A percentile compares a stretch with the other conserved stretches of the same genome.
Conservation (phyloP, 371 early-diverging fungal species). For the Rhizomucor pusillus region DNA sequence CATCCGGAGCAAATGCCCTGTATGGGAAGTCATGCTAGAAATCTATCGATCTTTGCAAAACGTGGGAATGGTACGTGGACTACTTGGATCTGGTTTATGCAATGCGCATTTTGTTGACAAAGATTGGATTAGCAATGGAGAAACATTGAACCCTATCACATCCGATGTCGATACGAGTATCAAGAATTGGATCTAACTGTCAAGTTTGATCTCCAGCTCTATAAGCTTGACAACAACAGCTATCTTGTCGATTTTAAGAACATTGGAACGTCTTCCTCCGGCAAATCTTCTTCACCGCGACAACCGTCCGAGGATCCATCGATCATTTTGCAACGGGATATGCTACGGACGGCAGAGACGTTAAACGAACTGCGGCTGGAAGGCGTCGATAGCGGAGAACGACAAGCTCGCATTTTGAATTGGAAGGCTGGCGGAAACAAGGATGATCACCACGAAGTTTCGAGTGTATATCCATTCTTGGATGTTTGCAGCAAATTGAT, state of each 20-base stretch:
- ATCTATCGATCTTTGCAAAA: conserved; percentile 90
- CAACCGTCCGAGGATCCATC: not conserved
- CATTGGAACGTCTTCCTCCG: conserved; percentile 39
- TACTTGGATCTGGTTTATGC: not conserved
- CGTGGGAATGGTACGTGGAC: conserved; percentile 68
- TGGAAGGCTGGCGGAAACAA: not conserved
- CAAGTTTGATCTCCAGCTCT: conserved; percentile 94
- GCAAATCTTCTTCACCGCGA: not conserved
- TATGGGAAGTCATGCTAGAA: conserved; percentile 96
- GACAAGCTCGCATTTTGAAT: not conserved
- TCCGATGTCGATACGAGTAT: conserved; percentile 71
- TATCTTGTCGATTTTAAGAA: conserved; percentile 95
- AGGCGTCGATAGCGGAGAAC: not conserved
- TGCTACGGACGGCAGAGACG: not conserved
- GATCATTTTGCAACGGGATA: not conserved
- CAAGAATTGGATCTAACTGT: conserved; percentile 50
- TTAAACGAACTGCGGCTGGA: not conserved
- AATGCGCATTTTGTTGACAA: not conserved
- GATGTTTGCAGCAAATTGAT: conserved; percentile 93
- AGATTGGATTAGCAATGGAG: conserved; percentile 77
- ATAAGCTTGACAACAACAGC: conserved; percentile 83
- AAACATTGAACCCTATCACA: conserved; percentile 81
- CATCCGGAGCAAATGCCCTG: conserved; percentile 88
- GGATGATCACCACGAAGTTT: conserved; percentile 26
- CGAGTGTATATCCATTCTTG: conserved; percentile 88